Base-by-base conservation (phyloP, 2,329 filamentous ascomycete genomes). In the Alternaria hordeiaustralica region DNA sequence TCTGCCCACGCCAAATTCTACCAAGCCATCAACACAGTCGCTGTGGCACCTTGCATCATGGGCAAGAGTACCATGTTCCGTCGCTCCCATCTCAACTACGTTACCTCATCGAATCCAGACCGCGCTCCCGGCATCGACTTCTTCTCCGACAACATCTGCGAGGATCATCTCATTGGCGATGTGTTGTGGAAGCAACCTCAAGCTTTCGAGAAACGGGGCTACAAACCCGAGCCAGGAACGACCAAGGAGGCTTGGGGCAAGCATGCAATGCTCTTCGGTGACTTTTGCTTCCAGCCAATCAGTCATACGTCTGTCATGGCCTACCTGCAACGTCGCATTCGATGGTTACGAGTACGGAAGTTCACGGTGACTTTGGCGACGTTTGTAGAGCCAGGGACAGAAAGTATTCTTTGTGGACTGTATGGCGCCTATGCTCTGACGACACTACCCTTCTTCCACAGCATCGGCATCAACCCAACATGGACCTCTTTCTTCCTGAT, bases 51-150 rank as follows among this genome's bases (percentile, higher is more conserved):
- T 9, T 99, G 96, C 80, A 91, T 97, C 61, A 91, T 98, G 21
- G 96, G 96, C 55, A 99, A 99, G 83, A 97, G 93, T 74, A 98
- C 96, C 82, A 98, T 99, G 94, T 99, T 98, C 82, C 92, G 96
- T 63, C 92, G 92, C 65, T 92, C 93, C 0, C 95, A 99, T 74
- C 88, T 99, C 36, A 88, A 97, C 79, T 87, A 87, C 68, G 87
- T 96, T 9, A 90, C 89, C 1, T 72, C 80, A 0, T 89, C 30
- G 80, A 87, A 74, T 79, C 86, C 36, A 54, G 78, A 56, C 80
- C 75, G 68, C 86, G 85, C 75, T 78, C 89, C 82, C 0, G 96
- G 96, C 0, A 90, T 99, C 68, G 94, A 98, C 80, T 94, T 90
- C 81, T 99, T 99, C 81, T 97, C 93, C 3, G 87, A 93, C 68